Base-by-base conservation (phyloP, 345 rosid species). In the Citrus hindsii region DNA sequence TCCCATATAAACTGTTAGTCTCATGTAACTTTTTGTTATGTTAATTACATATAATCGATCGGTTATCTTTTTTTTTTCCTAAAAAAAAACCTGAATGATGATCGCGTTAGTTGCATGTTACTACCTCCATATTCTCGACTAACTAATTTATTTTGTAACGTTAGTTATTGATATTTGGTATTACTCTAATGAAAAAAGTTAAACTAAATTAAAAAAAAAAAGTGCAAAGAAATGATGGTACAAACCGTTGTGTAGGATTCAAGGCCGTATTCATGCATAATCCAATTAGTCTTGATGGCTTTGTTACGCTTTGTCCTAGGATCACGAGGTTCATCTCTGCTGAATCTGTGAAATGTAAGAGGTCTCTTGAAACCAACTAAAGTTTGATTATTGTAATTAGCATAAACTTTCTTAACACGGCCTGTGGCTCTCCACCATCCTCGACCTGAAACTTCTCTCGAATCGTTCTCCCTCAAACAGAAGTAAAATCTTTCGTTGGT, bases 221-320 rank as follows among this genome's bases (percentile, higher is more conserved):
- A 42, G 4, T 12, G 51, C 18, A 46, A 46, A 46, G 51, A 46
- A 46, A 46, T 46, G 51, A 25, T 13, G 32, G n/a, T 27, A 14
- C 80, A 24, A 71, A 72, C 85, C 73, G 24, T 46, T 46, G 59
- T 28, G 24, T 7, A 14, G 37, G 73, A 69, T 27, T 69, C 59
- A 24, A 69, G 59, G 6, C 73, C 19, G 18, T 69, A 69, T 27
- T 69, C 73, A 46, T 46, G 58, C 73, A 69, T 83, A 33, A 83
- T 83, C 85, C 85, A 83, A 12, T 83, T 83, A 27, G 85, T 79
- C 67, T 79, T 83, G 61, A 73, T 62, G 38, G 85, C 80, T 38
- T 76, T 73, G 25, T 55, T 76, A 33, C 85, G 78, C 67, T 61
- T 76, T 27, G 61, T 67, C 6, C 12, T 32, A 30, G 24, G 28